Base-by-base conservation (phyloP, 2,329 filamentous ascomycete genomes). In the Rutstroemia sp. region DNA sequence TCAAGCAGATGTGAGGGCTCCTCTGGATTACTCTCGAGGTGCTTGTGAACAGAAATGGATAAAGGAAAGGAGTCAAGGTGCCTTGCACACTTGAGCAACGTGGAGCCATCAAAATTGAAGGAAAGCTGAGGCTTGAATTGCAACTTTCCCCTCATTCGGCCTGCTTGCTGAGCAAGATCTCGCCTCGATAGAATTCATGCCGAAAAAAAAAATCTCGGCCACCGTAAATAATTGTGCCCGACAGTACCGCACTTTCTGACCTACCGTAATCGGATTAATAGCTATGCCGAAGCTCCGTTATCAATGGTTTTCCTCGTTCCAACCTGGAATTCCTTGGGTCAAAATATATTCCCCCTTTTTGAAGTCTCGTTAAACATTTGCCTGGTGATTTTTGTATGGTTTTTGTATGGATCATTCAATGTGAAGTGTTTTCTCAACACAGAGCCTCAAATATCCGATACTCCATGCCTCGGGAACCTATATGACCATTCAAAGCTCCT, bases 11-110 rank as follows among this genome's bases (percentile, higher is more conserved):
- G 51, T 59, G 53, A 44, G 57, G 57, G 16, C 9, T 39, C 39
- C 52, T 36, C 12, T 48, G 49, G 10, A 47, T 21, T 5, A 39
- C 34, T 14, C 48, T 53, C 27, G 59, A 19, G 10, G 58, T 19
- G 38, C 57, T 58, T 3, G 58, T 57, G n/a, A 64, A 47, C 7
- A 70, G 54, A 17, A 64, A 66, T 2, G 69, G 68, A 40, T 70
- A 70, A 8, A 70, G 60, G 48, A 70, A 70, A 2, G 69, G 69
- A 2, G 65, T 67, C 46, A 69, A 55, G 34, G 66, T 70, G 42
- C 63, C 64, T 47, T 58, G 60, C 10, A 67, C 53, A 23, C 48
- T 45, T 8, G 65, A 56, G 64, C 65, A 69, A 63, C 63, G 57
- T 61, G 65, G 66, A 50, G 67, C 64, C 68, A 70, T 70, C 25